A percentile compares a stretch with the other conserved stretches of the same genome.
Evolutionary conservation across 345 rosid genomes (phyloP).

Genomic region (Durio zibethinus): DNA sequence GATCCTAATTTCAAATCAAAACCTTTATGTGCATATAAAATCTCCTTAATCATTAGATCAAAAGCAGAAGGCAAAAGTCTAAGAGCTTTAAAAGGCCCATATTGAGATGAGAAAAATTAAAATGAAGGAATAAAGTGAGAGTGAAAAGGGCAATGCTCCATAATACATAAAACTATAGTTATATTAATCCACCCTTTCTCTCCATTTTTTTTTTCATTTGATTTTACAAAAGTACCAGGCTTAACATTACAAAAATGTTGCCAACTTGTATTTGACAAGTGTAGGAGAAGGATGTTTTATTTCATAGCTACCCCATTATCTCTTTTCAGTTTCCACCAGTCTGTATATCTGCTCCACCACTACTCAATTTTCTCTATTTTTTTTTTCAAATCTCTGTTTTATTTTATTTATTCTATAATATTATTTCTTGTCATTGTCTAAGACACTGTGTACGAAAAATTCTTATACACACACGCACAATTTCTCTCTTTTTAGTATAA

Average conservation of each 20-base stretch:
- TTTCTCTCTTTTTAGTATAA: too few species aligned
- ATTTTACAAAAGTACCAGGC: background rate
- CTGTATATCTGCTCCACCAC: conserved; percentile 27
- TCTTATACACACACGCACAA: background rate
- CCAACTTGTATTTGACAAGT: conserved; percentile 25
- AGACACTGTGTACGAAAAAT: background rate
- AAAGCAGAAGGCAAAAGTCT: too few species aligned
- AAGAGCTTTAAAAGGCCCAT: conserved; percentile 12
- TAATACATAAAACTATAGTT: background rate
- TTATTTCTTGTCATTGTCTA: conserved; percentile 10
- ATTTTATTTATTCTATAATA: background rate
- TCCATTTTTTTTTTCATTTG: background rate
- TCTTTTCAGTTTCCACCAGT: conserved; percentile 5
- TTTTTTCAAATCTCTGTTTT: background rate
- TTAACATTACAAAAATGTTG: background rate
- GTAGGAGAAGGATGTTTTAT: background rate
- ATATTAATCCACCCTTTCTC: background rate
- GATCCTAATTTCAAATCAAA: too few species aligned
- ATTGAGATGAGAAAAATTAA: background rate
- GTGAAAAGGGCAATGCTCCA: background rate
- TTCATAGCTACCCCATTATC: conserved; percentile 15
- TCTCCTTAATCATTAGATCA: too few species aligned
- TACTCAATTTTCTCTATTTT: conserved; percentile 6
- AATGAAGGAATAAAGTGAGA: background rate
- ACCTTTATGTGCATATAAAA: too few species aligned